Conservation (phyloP, 106 monocot species). For the Acorus gramineus region DNA sequence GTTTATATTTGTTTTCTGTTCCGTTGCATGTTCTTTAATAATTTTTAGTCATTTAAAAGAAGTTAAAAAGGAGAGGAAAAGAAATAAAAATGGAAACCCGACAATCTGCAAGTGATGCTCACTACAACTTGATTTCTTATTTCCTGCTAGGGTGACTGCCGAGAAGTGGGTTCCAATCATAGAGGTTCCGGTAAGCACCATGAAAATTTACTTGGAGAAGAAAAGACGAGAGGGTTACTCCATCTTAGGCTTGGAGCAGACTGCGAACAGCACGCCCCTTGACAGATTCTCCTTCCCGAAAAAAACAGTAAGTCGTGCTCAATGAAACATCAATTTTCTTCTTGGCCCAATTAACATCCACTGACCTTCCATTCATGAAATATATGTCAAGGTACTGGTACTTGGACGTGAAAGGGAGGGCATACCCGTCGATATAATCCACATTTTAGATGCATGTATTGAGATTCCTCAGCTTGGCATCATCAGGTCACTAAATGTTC, state of each 20-base stretch:
- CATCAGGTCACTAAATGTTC: conserved; percentile 86
- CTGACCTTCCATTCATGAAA: background rate
- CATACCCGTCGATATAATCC: conserved; percentile 90
- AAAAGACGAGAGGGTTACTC: conserved; percentile 79
- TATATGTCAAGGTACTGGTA: conserved; percentile 51
- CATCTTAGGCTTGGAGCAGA: conserved; percentile 84
- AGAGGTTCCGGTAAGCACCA: conserved; percentile 71
- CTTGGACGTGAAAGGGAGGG: conserved; percentile 84
- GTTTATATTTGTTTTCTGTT: too few species aligned
- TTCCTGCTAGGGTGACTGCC: conserved; percentile 66
- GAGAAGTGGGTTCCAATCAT: conserved; percentile 89
- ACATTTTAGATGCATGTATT: conserved; percentile 68
- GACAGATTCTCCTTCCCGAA: conserved; percentile 61
- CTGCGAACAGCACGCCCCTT: conserved; percentile 69
- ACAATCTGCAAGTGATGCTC: too few species aligned
- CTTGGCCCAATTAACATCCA: too few species aligned
- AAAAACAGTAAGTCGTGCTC: conserved; percentile 45
- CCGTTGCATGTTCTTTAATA: too few species aligned
- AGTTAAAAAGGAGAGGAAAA: too few species aligned
- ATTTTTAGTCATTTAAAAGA: too few species aligned
- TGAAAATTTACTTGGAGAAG: conserved; percentile 66
- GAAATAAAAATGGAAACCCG: too few species aligned
- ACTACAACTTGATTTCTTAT: background rate
- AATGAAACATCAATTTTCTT: too few species aligned
- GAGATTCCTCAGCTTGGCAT: conserved; percentile 90